These are phyloP conservation scores for Sugiyamaella xylanicola DNA, from an alignment of 1,139 yeast genomes.

Conservation along the genomic window DNA sequence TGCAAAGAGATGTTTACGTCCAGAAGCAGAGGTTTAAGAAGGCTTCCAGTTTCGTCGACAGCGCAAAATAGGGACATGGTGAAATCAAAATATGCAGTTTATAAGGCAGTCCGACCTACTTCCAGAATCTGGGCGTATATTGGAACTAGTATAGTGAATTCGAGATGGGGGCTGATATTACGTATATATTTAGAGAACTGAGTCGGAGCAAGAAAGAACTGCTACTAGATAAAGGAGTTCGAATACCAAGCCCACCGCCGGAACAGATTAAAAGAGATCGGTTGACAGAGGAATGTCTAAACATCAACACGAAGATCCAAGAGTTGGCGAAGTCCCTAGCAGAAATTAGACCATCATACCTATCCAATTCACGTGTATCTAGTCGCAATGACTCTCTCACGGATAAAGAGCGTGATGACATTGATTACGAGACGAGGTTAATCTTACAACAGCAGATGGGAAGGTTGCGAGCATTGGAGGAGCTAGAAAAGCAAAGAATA, in stretches of 20 bases:
- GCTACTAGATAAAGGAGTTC: slow-evolving; percentile 17
- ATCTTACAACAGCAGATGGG: slow-evolving; percentile 43
- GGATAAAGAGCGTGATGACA: slow-evolving; percentile 46
- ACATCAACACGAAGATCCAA: slow-evolving; percentile 30
- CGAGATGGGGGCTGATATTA: slow-evolving; percentile 26
- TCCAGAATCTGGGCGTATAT: too few relatives aligned
- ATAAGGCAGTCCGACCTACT: too few relatives aligned
- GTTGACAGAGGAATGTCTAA: slow-evolving; percentile 35
- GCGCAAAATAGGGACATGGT: too few relatives aligned
- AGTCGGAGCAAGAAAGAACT: slow-evolving; percentile 29
- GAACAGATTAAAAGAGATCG: slow-evolving; percentile 27
- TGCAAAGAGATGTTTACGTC: too few relatives aligned
- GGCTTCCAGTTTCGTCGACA: too few relatives aligned
- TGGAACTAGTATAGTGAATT: too few relatives aligned
- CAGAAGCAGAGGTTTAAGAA: too few relatives aligned
- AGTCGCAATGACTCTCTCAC: slow-evolving; percentile 34
- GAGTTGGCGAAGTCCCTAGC: slow-evolving; percentile 32
- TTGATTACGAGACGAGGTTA: slow-evolving; percentile 45
- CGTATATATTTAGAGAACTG: slow-evolving; percentile 33
- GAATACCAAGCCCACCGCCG: slow-evolving; percentile 3
- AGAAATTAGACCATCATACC: slow-evolving; percentile 39
- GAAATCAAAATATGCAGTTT: not conserved
- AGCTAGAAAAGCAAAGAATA: slow-evolving; percentile 36
- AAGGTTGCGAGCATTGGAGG: slow-evolving; percentile 43
- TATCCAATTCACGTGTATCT: slow-evolving; percentile 32